Evolutionary conservation across 768 basidiomycete species (phyloP), one percentile per base, ranked within the genome.

Genomic region (Amanita thiersii): DNA sequence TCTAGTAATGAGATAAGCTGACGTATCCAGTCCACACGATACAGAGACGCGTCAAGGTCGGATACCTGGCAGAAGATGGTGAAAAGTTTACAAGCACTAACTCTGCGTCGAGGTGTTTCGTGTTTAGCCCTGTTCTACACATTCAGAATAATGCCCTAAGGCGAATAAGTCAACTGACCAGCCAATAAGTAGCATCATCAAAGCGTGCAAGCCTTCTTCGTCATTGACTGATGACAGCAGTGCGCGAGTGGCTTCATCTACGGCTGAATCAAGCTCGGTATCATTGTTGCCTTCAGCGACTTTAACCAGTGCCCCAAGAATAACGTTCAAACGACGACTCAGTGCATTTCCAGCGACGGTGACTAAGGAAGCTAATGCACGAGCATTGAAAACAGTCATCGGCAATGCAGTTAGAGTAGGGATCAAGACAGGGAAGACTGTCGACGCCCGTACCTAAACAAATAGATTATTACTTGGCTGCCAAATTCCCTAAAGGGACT

Each of bases 401-500:
- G 93, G 96, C 5, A 75, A 75, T 3, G 86, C 77, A 29, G 87
- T 92, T 46, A 99, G 68, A 1, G 92, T 94, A 0, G 93, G 96
- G 44, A 99, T 89, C 43, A 98, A 68, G 14, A 97, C 87, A 0
- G 96, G 96, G 87, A 98, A 98, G 28, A 98, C 92, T 7, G 87
- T 91, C 29, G 83, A 73, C 10, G 94, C 89, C 28, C 93, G 89
- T 51, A 97, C 87, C 86, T 92, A 57, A 2, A 21, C 36, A 23
- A 37, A 14, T 8, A 8, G 20, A 4, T 30, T 18, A 30, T 23
- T 38, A 11, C 40, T 20, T 3, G 17, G 23, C 2, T 24, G 12
- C 9, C 3, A 10, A 5, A 23, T 7, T n/a, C 15, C 5, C 8
- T 43, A 15, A 18, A n/a, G 12, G 11, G 6, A 66, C 85, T 57